Base-by-base conservation (phyloP, 805 yeast genomes). In the Tetrapisispora pingtungensis region DNA sequence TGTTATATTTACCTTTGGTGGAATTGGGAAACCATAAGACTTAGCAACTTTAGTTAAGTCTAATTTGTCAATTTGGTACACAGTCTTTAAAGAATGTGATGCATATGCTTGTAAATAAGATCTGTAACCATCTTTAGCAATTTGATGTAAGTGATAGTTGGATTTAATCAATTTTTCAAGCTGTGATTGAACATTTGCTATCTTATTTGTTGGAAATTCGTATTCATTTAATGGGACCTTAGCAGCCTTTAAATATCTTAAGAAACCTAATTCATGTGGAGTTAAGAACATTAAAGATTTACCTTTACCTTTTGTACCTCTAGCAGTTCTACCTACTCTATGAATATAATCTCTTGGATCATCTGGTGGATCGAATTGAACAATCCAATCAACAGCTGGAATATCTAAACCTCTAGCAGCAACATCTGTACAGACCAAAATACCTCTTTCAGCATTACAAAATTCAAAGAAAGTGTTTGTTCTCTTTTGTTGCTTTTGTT, bases 391-490 rank as follows among this genome's bases (percentile, higher is more conserved):
- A 44, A 93, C 98, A 26, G 94, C 82, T 43, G 99, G 99, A 55
- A 93, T 93, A 71, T 93, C 99, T 53, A 93, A 77, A 20, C 99
- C 99, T 74, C 99, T 81, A 19, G 99, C 98, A 28, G 98, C 99
- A 54, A 93, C 98, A 67, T 93, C 98, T 0, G 99, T 93, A 70
- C 97, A 93, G 44, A 93, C 74, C 57, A 93, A 68, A 36, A 85
- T 89, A 40, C 98, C 98, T 61, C 81, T 85, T 56, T 83, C 88
- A 47, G 98, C 97, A 58, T 93, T 93, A 72, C 97, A 87, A 67
- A 93, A 93, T 70, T 93, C 98, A 63, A 90, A 90, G 64, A 93
- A 93, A 6, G 99, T 93, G 67, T 93, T 93, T 42, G 98, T 93
- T 65, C 99, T 79, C 74, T 93, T 93, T 65, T 90, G 97, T 70